Base-by-base conservation (phyloP, 2,329 filamentous ascomycete genomes). In the Myriosclerotinia scirpicola region DNA sequence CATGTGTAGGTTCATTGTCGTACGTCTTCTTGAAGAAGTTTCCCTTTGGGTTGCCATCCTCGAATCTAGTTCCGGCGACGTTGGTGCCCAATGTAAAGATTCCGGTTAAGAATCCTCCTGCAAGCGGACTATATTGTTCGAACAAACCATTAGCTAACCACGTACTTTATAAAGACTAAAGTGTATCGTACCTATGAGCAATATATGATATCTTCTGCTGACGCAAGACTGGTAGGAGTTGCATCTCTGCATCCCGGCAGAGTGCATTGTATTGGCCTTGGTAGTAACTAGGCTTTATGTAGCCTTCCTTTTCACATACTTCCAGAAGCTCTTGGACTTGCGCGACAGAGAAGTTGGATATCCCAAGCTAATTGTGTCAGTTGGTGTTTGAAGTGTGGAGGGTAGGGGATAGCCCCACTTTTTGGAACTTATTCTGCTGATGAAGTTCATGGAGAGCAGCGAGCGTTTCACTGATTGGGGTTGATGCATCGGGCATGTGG, bases 201-300 rank as follows among this genome's bases (percentile, higher is more conserved):
- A 59, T 59, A 44, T 46, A 59, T 46, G 55, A 59, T 59, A 59
- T 59, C 55, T 46, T 59, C 40, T 59, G 38, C 55, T 59, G 38
- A 8, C 55, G 22, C 22, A 46, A 30, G 40, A 59, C 3, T 12
- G 40, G 55, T 14, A 46, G 40, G 12, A 58, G 55, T 58, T 59
- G 40, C 55, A 14, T 50, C 26, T 60, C 56, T 46, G 40, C 40
- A 20, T 46, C 40, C 30, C 42, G 56, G 40, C 42, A 60, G 38
- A 50, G 42, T 9, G 22, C 7, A 36, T 60, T 60, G 22, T 60
- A 50, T 60, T 60, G 42, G 15, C 42, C 56, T 60, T 60, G 56
- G 40, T 46, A 60, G 40, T 60, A 48, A 50, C 22, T 50, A 34
- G 56, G 56, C 26, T 60, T 60, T 6, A 48, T 8, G 20, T 60